phyloP scores from a whole-genome alignment of 257 asterid species.

The Jaltomata sinuosa region DNA sequence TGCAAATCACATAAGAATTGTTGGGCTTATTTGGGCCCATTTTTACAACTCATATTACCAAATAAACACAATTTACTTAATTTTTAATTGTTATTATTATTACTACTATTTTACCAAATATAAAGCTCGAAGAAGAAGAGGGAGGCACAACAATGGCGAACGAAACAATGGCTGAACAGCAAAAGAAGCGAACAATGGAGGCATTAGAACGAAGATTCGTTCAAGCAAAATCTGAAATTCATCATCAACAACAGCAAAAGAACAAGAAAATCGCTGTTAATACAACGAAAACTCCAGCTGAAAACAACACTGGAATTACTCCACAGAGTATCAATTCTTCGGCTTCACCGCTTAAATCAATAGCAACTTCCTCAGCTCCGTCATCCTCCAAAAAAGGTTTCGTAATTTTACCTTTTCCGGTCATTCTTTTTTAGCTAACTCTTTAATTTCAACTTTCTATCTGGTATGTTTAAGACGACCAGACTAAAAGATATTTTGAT shows the following conservation, averaged over 20 bases:
- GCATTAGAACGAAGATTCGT: constrained; percentile 78
- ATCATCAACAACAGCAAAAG: constrained; percentile 33
- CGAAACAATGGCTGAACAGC: constrained; percentile 31
- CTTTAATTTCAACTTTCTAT: no score
- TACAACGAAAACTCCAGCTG: constrained; percentile 13
- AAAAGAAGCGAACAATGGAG: constrained; percentile 56
- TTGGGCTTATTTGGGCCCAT: not conserved
- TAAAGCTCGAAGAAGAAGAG: not conserved
- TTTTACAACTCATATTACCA: no score
- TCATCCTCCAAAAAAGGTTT: constrained; percentile 57
- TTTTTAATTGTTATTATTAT: no score
- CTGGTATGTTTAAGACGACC: no score
- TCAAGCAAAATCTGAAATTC: constrained; percentile 57
- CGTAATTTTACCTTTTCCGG: not conserved
- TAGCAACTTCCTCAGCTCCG: constrained; percentile 2
- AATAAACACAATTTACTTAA: no score
- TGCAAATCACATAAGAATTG: not conserved
- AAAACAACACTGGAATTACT: constrained; percentile 8
- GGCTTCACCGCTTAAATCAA: constrained; percentile 1
- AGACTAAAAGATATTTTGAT: no score
- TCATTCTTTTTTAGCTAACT: no score
- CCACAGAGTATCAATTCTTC: constrained; percentile 11
- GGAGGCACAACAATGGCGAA: not conserved
- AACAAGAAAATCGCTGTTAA: constrained; percentile 16
- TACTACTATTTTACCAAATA: no score